Conservation (phyloP, 1,139 yeast genomes). For the Yamadazyma jaroonii region DNA sequence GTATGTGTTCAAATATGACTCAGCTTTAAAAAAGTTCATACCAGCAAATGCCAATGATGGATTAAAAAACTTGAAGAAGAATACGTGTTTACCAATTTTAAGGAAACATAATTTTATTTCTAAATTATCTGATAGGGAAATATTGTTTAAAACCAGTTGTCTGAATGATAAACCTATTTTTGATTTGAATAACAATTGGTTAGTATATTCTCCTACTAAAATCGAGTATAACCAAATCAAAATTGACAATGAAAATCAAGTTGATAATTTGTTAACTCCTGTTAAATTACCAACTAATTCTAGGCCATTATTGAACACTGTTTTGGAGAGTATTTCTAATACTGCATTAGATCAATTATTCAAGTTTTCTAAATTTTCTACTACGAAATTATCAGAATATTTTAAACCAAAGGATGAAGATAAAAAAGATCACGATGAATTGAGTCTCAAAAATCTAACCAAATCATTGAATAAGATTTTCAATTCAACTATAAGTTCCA, state of each 20-base stretch:
- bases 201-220: conserved; percentile 46
- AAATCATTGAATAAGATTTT: conserved; percentile 31
- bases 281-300: conserved; percentile 47
- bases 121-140: conserved; percentile 17
- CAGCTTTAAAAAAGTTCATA: conserved; percentile 4
- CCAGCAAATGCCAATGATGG: conserved; percentile 20
- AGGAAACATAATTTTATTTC: conserved; percentile 14
- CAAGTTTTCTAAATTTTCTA: conserved; percentile 48
- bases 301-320: conserved; percentile 43
- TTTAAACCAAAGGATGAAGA: conserved; percentile 21
- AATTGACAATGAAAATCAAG: conserved; percentile 14
- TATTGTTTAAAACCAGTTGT: conserved; percentile 34
- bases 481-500: conserved; percentile 35
- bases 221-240: conserved; percentile 32
- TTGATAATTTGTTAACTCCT: conserved; percentile 31
- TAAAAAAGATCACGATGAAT: conserved; percentile 14
- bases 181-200: conserved; percentile 51
- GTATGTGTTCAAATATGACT: conserved; percentile 16
- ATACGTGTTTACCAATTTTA: conserved; percentile 24
- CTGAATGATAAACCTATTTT: conserved; percentile 39
- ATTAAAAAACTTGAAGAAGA: conserved; percentile 22
- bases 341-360: conserved; percentile 55
- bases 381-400: conserved; percentile 40
- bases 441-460: conserved; percentile 31
- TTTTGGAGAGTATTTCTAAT: conserved; percentile 47